Percentiles rank a stretch among this genome's conserved stretches.
Evolutionary conservation across 2,329 filamentous ascomycete genomes (phyloP).

Genomic region (Nemania sp.): DNA sequence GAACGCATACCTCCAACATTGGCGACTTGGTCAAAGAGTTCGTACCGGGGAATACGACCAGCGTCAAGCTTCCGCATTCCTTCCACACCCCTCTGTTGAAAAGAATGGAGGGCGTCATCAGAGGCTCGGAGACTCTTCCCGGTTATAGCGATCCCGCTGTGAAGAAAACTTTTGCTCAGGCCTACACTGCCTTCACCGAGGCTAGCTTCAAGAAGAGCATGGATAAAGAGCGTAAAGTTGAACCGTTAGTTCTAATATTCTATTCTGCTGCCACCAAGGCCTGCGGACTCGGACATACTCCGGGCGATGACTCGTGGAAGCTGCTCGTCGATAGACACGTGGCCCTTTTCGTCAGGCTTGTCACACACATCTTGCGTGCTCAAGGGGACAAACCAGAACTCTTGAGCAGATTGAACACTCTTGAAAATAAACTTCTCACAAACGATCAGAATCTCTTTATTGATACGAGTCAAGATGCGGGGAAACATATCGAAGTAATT

Average conservation of each 20-base stretch:
- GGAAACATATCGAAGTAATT: constrained; percentile 76
- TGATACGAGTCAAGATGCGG: constrained; percentile 59
- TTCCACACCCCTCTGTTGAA: constrained; percentile 63
- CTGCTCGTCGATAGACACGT: constrained; percentile 91
- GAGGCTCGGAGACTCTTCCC: constrained; percentile 79
- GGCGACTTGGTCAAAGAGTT: constrained; percentile 91
- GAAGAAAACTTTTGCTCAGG: constrained; percentile 92
- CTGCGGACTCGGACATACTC: constrained; percentile 69
- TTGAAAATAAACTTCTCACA: constrained; percentile 91
- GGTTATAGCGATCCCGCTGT: constrained; percentile 90
- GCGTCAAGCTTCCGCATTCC: constrained; percentile 60
- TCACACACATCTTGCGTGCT: constrained; percentile 77
- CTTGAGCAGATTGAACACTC: constrained; percentile 72
- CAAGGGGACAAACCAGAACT: constrained; percentile 87
- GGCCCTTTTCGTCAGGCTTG: constrained; percentile 87
- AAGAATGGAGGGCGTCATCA: constrained; percentile 77
- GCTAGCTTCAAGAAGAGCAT: constrained; percentile 85
- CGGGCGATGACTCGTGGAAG: constrained; percentile 88
- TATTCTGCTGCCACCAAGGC: constrained; percentile 94
- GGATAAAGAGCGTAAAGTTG: constrained; percentile 90
- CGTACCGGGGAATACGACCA: constrained; percentile 52
- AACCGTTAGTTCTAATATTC: constrained; percentile 93
- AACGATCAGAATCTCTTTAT: constrained; percentile 88
- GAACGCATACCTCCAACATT: constrained; percentile 71
- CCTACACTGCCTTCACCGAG: constrained; percentile 91